Evolutionary conservation across 1,284 basidiomycete species (phyloP).

Genomic region (Ustilago xerochloae): DNA sequence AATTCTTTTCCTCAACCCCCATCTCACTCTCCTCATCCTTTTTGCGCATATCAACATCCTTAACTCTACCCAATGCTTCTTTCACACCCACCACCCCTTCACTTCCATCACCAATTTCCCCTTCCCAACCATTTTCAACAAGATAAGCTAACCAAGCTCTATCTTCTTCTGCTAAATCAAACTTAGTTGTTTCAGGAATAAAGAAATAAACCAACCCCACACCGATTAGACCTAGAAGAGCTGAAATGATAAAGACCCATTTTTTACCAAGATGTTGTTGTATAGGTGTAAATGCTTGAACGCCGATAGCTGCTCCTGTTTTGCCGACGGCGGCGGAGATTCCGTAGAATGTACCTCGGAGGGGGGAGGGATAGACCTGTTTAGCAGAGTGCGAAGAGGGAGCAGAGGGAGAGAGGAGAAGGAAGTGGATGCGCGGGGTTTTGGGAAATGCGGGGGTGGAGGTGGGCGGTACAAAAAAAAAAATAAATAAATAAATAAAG

Average conservation of each 20-base stretch:
- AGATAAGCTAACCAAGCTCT: conserved; percentile 75
- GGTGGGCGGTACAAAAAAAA: not conserved
- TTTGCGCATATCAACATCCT: not conserved
- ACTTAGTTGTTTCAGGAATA: conserved; percentile 75
- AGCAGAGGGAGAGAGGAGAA: too few species aligned
- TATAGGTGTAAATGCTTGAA: conserved; percentile 81
- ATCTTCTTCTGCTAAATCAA: conserved; percentile 78
- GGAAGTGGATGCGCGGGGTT: too few species aligned
- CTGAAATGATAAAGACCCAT: conserved; percentile 50
- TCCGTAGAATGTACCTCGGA: conserved; percentile 69
- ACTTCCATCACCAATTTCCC: conserved; percentile 74
- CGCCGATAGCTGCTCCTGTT: conserved; percentile 80
- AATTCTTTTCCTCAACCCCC: not conserved
- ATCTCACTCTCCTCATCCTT: not conserved
- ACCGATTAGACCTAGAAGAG: conserved; percentile 64
- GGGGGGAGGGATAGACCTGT: conserved; percentile 56
- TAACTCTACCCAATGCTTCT: conserved; percentile 14
- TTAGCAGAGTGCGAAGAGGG: too few species aligned
- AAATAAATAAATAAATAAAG: not conserved
- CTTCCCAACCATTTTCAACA: conserved; percentile 76
- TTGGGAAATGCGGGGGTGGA: too few species aligned
- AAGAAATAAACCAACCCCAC: conserved; percentile 67
- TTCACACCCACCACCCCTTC: conserved; percentile 9
- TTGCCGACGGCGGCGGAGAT: conserved; percentile 78
- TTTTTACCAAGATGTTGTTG: conserved; percentile 71